phyloP scores from a whole-genome alignment of 179 eudicot genomes.

The Beta lomatogona region DNA sequence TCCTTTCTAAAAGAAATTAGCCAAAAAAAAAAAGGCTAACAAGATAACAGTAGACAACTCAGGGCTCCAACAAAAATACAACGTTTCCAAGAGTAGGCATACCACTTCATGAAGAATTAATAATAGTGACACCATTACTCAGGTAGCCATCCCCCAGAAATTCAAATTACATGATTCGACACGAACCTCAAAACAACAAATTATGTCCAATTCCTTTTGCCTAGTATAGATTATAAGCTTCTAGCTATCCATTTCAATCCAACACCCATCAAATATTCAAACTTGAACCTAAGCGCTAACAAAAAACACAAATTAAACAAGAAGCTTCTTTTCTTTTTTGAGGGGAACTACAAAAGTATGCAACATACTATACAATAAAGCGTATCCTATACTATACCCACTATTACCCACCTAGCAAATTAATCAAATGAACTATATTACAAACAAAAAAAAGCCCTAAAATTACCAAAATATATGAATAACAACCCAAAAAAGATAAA shows the following conservation, averaged over 20 bases:
- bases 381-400: neutral
- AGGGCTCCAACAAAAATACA: neutral
- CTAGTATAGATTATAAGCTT: neutral
- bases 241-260: neutral
- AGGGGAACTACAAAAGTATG: neutral
- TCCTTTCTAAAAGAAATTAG: too few species aligned
- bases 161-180: neutral
- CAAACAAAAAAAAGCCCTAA: neutral
- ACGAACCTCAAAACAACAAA: neutral
- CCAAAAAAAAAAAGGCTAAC: neutral
- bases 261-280: neutral
- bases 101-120: neutral
- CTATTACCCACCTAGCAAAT: neutral
- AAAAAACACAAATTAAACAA: neutral
- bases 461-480: neutral
- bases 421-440: conserved; percentile 3
- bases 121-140: neutral
- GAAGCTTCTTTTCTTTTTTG: too few species aligned
- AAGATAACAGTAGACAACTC: neutral
- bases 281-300: neutral
- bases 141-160: neutral
- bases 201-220: neutral
- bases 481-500: too few species aligned
- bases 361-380: neutral
- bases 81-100: neutral